Percentiles rank a stretch among this genome's conserved stretches.
Conservation (phyloP, 2,329 filamentous ascomycete species). For the Onygenales sp. region DNA sequence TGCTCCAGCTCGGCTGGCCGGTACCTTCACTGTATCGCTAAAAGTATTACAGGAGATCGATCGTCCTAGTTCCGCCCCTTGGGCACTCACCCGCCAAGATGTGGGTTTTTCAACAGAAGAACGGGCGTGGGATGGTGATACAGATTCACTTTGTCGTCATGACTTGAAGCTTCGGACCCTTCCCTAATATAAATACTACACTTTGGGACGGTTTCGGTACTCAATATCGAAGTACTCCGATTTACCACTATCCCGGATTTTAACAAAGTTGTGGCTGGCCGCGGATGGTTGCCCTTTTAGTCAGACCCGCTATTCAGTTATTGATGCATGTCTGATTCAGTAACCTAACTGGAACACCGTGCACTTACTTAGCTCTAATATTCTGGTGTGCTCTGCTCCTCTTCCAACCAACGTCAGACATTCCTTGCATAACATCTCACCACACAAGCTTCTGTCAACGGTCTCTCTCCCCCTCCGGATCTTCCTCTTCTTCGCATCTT, state of each 20-base stretch:
- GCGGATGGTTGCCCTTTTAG: not conserved
- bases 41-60: not conserved
- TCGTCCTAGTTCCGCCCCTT: not conserved
- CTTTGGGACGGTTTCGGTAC: too few species aligned
- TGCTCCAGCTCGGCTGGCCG: too few species aligned
- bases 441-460: not conserved
- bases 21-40: too few species aligned
- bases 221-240: not conserved
- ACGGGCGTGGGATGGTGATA: not conserved
- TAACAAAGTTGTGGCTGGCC: not conserved
- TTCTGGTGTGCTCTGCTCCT: not conserved
- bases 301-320: not conserved
- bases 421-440: not conserved
- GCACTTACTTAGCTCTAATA: not conserved
- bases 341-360: not conserved
- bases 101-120: not conserved
- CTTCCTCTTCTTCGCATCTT: not conserved
- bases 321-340: not conserved
- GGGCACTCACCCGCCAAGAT: not conserved
- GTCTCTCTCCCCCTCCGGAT: not conserved
- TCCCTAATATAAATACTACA: too few species aligned
- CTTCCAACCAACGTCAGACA: not conserved
- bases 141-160: not conserved
- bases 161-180: not conserved
- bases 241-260: not conserved